phyloP scores from a whole-genome alignment of 1,139 yeast species.

The Lodderomyces jiufengensis region DNA sequence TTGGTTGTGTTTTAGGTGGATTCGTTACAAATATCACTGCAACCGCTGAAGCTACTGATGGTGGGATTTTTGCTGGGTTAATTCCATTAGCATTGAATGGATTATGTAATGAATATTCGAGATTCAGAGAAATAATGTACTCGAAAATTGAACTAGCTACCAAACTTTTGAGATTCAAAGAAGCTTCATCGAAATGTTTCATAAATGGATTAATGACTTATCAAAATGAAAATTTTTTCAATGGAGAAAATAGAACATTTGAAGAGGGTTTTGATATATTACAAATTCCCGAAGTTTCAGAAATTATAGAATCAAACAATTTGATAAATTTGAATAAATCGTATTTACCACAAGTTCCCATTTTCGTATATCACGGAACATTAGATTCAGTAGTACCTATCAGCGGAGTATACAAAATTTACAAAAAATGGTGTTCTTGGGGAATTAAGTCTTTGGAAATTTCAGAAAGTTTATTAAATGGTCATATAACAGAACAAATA shows the following conservation, averaged over 20 bases:
- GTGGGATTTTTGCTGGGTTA: constrained; percentile 25
- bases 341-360: constrained; percentile 28
- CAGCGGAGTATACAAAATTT: constrained; percentile 20
- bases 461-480: constrained; percentile 21
- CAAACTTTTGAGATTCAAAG: not conserved
- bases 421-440: constrained; percentile 28
- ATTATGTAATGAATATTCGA: constrained; percentile 25
- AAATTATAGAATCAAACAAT: constrained; percentile 20
- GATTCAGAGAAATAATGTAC: constrained; percentile 4
- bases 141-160: constrained; percentile 3
- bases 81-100: constrained; percentile 26
- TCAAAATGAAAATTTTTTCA: constrained; percentile 7
- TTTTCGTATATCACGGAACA: constrained; percentile 32
- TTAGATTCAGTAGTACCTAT: constrained; percentile 30
- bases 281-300: constrained; percentile 12
- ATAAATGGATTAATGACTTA: constrained; percentile 1
- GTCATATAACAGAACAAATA: constrained; percentile 25
- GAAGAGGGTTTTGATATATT: constrained; percentile 19
- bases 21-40: constrained; percentile 24
- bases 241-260: constrained; percentile 6
- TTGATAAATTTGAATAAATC: constrained; percentile 13
- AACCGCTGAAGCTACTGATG: constrained; percentile 25
- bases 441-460: constrained; percentile 30
- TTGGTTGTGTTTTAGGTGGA: constrained; percentile 36
- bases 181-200: constrained; percentile 6